Base-by-base conservation (phyloP, 2,329 filamentous ascomycete genomes). In the Hypoxylon sp. region DNA sequence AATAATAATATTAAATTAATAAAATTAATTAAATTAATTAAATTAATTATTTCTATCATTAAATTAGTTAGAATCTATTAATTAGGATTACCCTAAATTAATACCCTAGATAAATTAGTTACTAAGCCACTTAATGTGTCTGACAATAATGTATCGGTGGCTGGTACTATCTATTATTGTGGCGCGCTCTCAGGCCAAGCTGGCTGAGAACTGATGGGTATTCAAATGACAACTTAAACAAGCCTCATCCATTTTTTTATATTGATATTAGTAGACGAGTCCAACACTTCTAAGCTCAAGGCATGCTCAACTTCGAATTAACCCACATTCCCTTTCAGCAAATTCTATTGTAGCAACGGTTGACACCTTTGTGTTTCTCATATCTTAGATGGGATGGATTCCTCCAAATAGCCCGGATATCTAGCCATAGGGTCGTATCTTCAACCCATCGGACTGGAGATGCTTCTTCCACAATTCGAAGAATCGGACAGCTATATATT, bases 361-460 rank as follows among this genome's bases (percentile, higher is more conserved):
- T 3, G 7, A 21, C n/a, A 1, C 36, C 38, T 43, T 11, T 11
- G 17, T 9, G 1, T 17, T 43, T 19, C 38, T 19, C 6, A 43
- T 43, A 9, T 43, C 38, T 9, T 52, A 53, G 50, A 63, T 58
- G 28, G 46, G 60, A 63, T 57, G 58, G 30, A 58, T 51, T 38
- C 19, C 46, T 51, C 34, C 17, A n/a, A 13, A 57, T 13, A 36
- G 30, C 13, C 41, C 38, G 36, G n/a, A 60, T 48, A 36, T 52
- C 34, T 19, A 49, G 17, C 28, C 4, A 55, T 43, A 14, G 28
- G 17, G 30, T 46, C 41, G 30, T 41, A 7, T 46, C 25, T 46
- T 46, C 13, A 25, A 46, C 43, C 50, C 36, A 60, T 56, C 52
- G 30, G 46, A 34, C 13, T 49, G 13, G 23, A 21, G 25, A 63